These are phyloP conservation scores for Boechera divaricarpa DNA, from an alignment of 345 rosid species.

Conservation along the genomic window DNA sequence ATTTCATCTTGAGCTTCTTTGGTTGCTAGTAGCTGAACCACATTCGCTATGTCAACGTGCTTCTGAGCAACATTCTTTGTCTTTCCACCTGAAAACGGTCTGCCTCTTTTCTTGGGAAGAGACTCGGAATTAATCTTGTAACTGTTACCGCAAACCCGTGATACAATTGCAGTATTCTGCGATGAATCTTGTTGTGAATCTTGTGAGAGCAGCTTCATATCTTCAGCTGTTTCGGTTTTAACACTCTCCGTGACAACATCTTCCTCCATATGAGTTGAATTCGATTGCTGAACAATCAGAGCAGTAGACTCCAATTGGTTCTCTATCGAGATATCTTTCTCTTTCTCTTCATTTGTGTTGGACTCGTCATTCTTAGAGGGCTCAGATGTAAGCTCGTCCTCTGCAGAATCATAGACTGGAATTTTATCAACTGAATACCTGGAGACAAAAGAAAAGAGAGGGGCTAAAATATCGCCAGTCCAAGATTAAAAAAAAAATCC, in stretches of 20 bases:
- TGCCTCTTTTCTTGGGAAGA: constrained; percentile 68
- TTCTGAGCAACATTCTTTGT: constrained; percentile 54
- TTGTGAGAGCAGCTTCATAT: constrained; percentile 46
- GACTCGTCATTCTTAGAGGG: constrained; percentile 51
- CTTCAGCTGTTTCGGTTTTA: constrained; percentile 57
- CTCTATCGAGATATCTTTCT: constrained; percentile 45
- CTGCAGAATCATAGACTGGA: constrained; percentile 92
- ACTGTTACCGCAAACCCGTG: constrained; percentile 57
- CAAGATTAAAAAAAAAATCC: neutral
- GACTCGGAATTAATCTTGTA: constrained; percentile 52
- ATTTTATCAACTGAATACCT: constrained; percentile 93
- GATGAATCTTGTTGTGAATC: constrained; percentile 54
- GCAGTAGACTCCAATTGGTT: constrained; percentile 52
- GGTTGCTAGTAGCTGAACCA: constrained; percentile 59
- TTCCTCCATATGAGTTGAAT: constrained; percentile 52
- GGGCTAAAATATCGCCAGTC: neutral
- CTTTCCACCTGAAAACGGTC: constrained; percentile 57
- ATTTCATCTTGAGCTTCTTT: constrained; percentile 83
- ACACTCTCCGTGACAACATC: constrained; percentile 44
- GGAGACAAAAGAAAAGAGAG: constrained; percentile 33
- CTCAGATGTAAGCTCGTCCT: constrained; percentile 82
- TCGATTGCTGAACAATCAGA: constrained; percentile 48
- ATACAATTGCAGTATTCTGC: constrained; percentile 62
- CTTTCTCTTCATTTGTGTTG: constrained; percentile 42
- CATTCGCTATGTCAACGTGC: constrained; percentile 63